Percentiles rank a stretch among this genome's conserved stretches.
Evolutionary conservation across 169 alveolate genomes (phyloP).

Genomic region (Plasmodium knowlesi): DNA sequence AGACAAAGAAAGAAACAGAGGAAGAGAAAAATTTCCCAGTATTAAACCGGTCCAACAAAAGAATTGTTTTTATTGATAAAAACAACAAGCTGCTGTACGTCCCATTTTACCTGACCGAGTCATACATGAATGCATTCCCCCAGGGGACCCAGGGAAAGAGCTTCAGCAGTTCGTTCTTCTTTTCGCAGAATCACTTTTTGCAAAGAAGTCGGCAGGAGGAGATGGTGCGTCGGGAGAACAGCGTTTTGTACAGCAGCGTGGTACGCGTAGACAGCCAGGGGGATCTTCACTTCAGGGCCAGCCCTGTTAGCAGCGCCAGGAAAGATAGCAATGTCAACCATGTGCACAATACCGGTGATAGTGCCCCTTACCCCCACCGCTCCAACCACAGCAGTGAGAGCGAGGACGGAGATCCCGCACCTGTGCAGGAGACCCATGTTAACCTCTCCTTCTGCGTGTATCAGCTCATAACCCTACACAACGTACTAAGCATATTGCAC

Average conservation of each 20-base stretch:
- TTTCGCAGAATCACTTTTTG: slow-evolving; percentile 56
- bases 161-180: slow-evolving; percentile 25
- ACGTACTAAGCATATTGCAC: slow-evolving; percentile 21
- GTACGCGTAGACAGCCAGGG: neutral
- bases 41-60: slow-evolving; percentile 26
- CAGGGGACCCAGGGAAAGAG: neutral
- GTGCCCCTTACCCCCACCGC: neutral
- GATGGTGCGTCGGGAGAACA: slow-evolving; percentile 32
- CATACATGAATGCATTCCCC: slow-evolving; percentile 9
- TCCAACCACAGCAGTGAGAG: neutral
- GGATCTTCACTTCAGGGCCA: neutral
- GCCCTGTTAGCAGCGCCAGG: neutral
- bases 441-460: slow-evolving; percentile 42
- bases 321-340: neutral
- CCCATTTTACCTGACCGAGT: slow-evolving; percentile 45
- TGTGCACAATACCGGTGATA: neutral
- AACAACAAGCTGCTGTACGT: slow-evolving; percentile 54
- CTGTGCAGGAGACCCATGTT: neutral
- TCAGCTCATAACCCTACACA: slow-evolving; percentile 30
- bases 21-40: neutral
- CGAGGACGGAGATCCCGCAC: neutral
- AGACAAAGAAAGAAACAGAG: neutral
- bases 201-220: slow-evolving; percentile 41
- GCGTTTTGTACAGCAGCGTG: slow-evolving; percentile 22
- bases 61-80: slow-evolving; percentile 40